A percentile compares a stretch with the other conserved stretches of the same genome.
phyloP scores from a whole-genome alignment of 306 rosid species.

The Cyamopsis tetragonoloba region DNA sequence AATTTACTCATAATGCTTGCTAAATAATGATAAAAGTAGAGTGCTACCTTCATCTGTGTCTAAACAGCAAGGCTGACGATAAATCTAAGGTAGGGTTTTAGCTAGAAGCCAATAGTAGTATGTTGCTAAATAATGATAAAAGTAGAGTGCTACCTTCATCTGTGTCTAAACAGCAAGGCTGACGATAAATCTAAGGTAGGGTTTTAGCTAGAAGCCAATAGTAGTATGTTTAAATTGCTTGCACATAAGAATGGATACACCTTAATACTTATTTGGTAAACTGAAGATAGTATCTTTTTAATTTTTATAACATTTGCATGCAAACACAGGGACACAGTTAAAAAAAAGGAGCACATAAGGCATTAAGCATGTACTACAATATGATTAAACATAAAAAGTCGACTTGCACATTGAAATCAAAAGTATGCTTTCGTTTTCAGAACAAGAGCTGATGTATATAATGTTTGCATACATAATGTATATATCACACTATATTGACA shows the following conservation, averaged over 20 bases:
- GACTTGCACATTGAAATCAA: background rate
- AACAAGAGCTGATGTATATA: no score
- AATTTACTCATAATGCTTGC: background rate
- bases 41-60: background rate
- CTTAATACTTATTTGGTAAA: background rate
- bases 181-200: background rate
- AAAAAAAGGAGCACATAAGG: background rate
- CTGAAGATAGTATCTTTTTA: background rate
- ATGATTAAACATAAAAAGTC: background rate
- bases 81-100: background rate
- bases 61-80: background rate
- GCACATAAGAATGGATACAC: background rate
- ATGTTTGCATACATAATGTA: no score
- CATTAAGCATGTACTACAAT: background rate
- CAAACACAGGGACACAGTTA: background rate
- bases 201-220: constrained; percentile 6
- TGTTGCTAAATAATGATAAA: background rate
- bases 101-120: constrained; percentile 7
- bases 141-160: background rate
- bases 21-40: background rate
- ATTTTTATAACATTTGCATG: background rate
- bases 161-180: background rate
- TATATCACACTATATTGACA: background rate
- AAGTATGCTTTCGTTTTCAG: background rate
- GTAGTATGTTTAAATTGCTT: background rate